phyloP scores from a whole-genome alignment of 179 eudicot genomes.

The Silene coronaria region DNA sequence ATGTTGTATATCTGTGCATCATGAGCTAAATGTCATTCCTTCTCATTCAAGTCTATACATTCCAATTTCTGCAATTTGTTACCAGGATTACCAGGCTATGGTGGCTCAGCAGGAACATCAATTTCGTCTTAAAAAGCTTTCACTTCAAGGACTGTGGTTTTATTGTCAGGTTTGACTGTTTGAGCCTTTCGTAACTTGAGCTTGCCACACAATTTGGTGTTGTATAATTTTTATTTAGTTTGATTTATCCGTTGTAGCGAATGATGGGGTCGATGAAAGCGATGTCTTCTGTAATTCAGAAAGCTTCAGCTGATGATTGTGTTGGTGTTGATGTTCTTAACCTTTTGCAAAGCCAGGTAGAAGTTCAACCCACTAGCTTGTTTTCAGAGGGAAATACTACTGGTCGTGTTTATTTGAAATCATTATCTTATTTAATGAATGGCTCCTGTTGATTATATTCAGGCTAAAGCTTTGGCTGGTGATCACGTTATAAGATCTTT shows the following conservation, averaged over 20 bases:
- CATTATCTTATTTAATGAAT: neutral
- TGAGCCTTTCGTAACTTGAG: constrained; percentile 18
- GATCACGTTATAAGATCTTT: constrained; percentile 82
- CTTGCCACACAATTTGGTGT: neutral
- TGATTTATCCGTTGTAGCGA: constrained; percentile 45
- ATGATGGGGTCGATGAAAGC: constrained; percentile 94
- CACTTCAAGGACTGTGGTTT: constrained; percentile 93
- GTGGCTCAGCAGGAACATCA: constrained; percentile 99
- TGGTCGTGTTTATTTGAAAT: neutral
- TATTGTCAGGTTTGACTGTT: constrained; percentile 69
- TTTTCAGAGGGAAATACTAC: constrained; percentile 7
- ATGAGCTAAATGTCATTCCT: constrained; percentile 1
- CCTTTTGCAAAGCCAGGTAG: constrained; percentile 92
- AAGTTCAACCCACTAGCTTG: constrained; percentile 6
- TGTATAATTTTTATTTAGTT: neutral
- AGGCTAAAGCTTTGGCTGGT: constrained; percentile 98
- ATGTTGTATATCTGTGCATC: constrained; percentile 4
- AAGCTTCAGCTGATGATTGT: constrained; percentile 51
- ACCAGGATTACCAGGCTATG: constrained; percentile 95
- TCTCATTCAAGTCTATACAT: constrained; percentile 7
- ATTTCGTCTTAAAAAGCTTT: constrained; percentile 75
- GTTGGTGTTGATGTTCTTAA: constrained; percentile 84
- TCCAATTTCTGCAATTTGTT: constrained; percentile 15
- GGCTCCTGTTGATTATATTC: constrained; percentile 22
- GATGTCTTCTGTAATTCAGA: constrained; percentile 63